A percentile compares a stretch with the other conserved stretches of the same genome.
These are phyloP conservation scores for Solanum etuberosum DNA, from an alignment of 257 asterid species.

Conservation along the genomic window DNA sequence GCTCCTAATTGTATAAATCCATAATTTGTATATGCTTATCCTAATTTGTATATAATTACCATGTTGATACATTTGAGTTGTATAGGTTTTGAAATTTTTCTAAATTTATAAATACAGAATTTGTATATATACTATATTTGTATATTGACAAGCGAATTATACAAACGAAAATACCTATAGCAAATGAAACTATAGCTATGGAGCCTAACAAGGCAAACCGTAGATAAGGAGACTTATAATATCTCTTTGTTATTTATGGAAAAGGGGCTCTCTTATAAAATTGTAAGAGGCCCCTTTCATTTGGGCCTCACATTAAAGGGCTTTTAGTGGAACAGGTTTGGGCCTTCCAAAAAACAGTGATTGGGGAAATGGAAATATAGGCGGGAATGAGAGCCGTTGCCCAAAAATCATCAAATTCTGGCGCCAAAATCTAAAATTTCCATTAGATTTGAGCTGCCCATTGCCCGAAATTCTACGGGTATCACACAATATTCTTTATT, in stretches of 20 bases:
- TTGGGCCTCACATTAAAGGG: neutral
- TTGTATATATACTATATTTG: no score
- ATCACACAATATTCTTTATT: neutral
- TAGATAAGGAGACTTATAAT: neutral
- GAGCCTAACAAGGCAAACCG: neutral
- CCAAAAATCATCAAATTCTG: conserved; percentile 18
- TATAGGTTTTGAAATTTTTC: no score
- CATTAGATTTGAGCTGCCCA: conserved; percentile 23
- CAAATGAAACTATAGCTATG: neutral
- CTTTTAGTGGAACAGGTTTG: neutral
- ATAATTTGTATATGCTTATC: neutral
- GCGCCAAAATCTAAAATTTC: conserved; percentile 36
- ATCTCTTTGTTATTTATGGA: neutral
- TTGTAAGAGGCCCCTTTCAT: neutral
- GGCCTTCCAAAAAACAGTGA: neutral
- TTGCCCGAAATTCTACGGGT: conserved; percentile 26
- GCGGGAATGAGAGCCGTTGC: conserved; percentile 41
- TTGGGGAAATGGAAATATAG: neutral
- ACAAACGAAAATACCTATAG: neutral
- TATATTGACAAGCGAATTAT: no score
- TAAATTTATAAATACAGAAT: no score
- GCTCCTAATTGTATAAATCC: no score
- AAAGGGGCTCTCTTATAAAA: neutral
- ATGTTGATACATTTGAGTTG: neutral
- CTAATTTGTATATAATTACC: neutral